phyloP scores from a whole-genome alignment of 2,329 filamentous ascomycete species.

The Blastomyces gilchristii region DNA sequence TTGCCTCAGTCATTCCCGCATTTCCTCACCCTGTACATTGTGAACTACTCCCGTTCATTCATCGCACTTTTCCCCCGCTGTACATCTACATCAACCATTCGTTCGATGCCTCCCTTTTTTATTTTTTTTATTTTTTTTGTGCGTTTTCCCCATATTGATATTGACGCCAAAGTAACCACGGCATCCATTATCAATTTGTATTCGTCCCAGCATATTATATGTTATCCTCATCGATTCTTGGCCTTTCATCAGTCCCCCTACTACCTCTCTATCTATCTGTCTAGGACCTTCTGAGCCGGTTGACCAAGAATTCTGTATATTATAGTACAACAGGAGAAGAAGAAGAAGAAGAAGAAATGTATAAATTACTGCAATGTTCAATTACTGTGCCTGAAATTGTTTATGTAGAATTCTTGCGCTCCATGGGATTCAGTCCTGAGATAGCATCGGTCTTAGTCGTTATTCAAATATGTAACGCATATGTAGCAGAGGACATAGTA shows the following conservation, averaged over 20 bases:
- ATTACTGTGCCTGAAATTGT: background rate
- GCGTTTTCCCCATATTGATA: background rate
- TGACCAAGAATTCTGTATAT: background rate
- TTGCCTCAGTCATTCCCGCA: background rate
- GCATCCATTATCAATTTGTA: background rate
- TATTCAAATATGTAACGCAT: too few relatives aligned
- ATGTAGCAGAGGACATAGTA: too few relatives aligned
- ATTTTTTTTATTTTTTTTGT: too few relatives aligned
- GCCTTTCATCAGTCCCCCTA: background rate
- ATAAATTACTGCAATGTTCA: background rate
- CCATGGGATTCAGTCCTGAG: too few relatives aligned
- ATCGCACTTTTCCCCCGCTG: background rate
- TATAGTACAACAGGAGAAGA: background rate
- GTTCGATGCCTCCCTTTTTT: background rate
- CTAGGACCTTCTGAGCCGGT: background rate
- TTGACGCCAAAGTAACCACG: background rate
- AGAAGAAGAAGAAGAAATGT: background rate
- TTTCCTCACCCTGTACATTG: background rate
- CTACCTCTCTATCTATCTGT: background rate
- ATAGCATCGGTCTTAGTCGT: too few relatives aligned
- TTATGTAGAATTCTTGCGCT: too few relatives aligned
- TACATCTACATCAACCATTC: constrained; percentile 1
- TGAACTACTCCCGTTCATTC: background rate
- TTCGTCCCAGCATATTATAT: background rate
- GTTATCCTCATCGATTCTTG: background rate